phyloP scores from a whole-genome alignment of 345 rosid genomes.

The Murraya paniculata region DNA sequence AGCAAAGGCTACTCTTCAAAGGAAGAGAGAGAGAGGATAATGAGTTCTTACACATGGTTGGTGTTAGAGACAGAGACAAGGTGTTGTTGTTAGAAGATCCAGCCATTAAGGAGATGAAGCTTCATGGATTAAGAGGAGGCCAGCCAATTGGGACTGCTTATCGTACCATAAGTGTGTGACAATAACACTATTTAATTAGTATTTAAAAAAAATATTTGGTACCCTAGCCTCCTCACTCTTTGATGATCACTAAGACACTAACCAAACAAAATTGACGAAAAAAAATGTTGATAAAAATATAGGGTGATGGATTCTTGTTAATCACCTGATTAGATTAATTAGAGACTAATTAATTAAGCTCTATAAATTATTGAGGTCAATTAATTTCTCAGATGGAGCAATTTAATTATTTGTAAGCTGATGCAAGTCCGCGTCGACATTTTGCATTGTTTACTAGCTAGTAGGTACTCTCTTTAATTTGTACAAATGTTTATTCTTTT shows the following conservation, averaged over 20 bases:
- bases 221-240: not conserved
- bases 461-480: not conserved
- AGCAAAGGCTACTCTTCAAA: constrained; percentile 81
- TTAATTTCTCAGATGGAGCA: constrained; percentile 3
- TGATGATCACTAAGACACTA: constrained; percentile 9
- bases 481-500: constrained; percentile 1
- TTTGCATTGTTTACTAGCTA: not conserved
- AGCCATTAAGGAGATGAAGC: constrained; percentile 72
- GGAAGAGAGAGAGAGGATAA: constrained; percentile 85
- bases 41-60: constrained; percentile 90
- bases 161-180: constrained; percentile 51
- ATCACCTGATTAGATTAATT: not conserved
- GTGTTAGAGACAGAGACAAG: constrained; percentile 83
- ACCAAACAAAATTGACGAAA: not conserved
- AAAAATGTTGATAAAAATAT: not conserved
- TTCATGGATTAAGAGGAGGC: constrained; percentile 37
- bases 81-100: constrained; percentile 83
- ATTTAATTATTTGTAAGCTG: constrained; percentile 26
- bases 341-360: not conserved
- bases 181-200: not conserved
- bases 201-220: not conserved
- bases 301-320: not conserved
- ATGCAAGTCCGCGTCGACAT: constrained; percentile 31
- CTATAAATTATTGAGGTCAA: not conserved
- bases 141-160: constrained; percentile 34